Evolutionary conservation across 2,329 filamentous ascomycete genomes (phyloP).

Genomic region (Periconia sp.): DNA sequence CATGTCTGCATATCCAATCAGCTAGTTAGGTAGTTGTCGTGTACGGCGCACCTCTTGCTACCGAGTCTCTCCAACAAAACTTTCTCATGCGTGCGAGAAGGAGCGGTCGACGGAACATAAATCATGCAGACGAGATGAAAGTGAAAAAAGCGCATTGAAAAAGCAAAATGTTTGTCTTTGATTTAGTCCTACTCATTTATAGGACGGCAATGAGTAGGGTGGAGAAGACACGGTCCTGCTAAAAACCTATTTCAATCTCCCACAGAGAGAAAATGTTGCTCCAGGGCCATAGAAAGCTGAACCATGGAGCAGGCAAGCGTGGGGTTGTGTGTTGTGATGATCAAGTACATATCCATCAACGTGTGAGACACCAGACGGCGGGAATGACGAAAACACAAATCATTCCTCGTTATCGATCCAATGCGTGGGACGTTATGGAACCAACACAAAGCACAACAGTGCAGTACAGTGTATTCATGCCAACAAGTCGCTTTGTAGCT

Average conservation of each 20-base stretch:
- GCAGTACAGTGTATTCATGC: not conserved
- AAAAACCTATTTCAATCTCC: constrained; percentile 54
- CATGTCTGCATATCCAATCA: too few species aligned
- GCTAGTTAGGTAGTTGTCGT: too few species aligned
- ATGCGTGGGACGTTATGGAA: not conserved
- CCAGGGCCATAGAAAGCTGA: constrained; percentile 48
- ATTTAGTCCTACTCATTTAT: constrained; percentile 51
- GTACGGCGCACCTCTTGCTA: too few species aligned
- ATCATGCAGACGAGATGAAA: too few species aligned
- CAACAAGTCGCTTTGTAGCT: not conserved
- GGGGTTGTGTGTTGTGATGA: constrained; percentile 28
- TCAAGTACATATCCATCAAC: not conserved
- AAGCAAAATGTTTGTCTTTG: constrained; percentile 47
- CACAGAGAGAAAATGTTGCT: constrained; percentile 54
- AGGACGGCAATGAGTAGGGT: constrained; percentile 48
- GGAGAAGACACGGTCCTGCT: constrained; percentile 57
- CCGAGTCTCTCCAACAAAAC: too few species aligned
- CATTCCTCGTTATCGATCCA: constrained; percentile 4
- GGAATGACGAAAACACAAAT: constrained; percentile 20
- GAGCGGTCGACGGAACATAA: too few species aligned
- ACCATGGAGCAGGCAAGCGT: constrained; percentile 56
- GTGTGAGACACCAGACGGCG: constrained; percentile 8
- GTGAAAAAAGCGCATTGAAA: not conserved
- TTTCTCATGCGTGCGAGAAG: too few species aligned
- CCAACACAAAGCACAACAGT: not conserved